These are phyloP conservation scores for Globomyces pollinis-pini DNA, from an alignment of 192 early-diverging fungal genomes.

Conservation along the genomic window DNA sequence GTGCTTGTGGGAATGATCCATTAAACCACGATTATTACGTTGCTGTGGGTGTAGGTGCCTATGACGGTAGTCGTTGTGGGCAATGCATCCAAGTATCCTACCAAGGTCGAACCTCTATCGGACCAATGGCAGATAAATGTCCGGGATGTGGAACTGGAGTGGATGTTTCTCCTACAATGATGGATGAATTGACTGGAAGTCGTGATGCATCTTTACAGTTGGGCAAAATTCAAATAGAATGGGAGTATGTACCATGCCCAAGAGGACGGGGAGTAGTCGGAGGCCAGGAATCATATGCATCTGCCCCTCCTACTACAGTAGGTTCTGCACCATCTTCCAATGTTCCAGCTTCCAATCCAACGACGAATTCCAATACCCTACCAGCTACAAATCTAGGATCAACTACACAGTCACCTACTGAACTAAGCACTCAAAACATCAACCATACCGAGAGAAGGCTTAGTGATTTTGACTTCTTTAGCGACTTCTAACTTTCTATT, in stretches of 20 bases:
- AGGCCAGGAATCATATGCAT: too few species aligned
- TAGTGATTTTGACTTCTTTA: too few species aligned
- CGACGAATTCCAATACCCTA: too few species aligned
- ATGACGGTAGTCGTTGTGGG: background rate
- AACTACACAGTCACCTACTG: too few species aligned
- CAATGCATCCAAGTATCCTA: background rate
- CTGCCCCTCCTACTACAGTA: too few species aligned
- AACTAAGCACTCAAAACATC: too few species aligned
- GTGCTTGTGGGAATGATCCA: background rate
- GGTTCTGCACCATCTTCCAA: too few species aligned
- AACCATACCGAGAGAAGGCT: too few species aligned
- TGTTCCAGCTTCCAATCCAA: too few species aligned
- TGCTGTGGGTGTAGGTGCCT: background rate
- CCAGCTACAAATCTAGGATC: too few species aligned
- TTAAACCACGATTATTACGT: background rate
- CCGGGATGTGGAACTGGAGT: background rate
- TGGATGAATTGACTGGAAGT: background rate
- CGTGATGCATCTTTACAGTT: background rate
- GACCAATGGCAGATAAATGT: background rate
- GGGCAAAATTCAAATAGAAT: background rate
- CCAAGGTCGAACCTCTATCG: background rate
- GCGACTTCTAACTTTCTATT: too few species aligned
- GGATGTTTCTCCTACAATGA: background rate
- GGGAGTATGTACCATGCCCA: slow-evolving; percentile 1
- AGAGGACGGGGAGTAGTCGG: background rate